Evolutionary conservation across 2,329 filamentous ascomycete genomes (phyloP), one percentile per base, ranked within the genome.

Genomic region (Ciborinia camelliae): DNA sequence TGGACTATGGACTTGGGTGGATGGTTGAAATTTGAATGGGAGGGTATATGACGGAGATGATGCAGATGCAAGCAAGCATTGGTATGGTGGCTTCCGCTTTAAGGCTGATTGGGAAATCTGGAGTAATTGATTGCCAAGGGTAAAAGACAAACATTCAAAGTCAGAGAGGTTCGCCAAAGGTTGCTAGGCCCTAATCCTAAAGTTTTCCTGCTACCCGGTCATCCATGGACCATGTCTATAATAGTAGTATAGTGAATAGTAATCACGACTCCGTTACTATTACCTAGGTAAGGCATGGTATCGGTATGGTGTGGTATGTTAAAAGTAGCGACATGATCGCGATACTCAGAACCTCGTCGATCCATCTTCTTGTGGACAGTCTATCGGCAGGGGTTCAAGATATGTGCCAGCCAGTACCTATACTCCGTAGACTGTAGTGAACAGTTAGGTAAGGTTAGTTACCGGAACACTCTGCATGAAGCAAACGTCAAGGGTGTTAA

Each of bases 21-120:
- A 66, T 68, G 66, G 63, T 60, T 64, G 50, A 61, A 65, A 65
- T 61, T 60, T 64, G 50, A 61, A 65, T 66, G 63, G 68, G 62
- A 69, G 71, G 68, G 68, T 68, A 73, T 72, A 70, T 69, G 68
- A 70, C 67, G 69, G 71, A 69, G 60, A 68, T 60, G 63, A n/a
- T n/a, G n/a, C n/a, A n/a, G n/a, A n/a, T n/a, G n/a, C n/a, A n/a
- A n/a, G n/a, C 68, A 68, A 69, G 72, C 71, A 73, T 71, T 71
- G 65, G n/a, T n/a, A n/a, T n/a, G n/a, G n/a, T n/a, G 69, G 65
- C 68, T 58, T 71, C 71, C 68, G 69, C 68, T 73, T 73, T 74
- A 74, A 74, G 73, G 72, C 73, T 74, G 73, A 73, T 74, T 73
- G 69, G 69, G 67, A 73, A 71, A 70, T 73, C 72, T 73, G 72